A percentile compares a stretch with the other conserved stretches of the same genome.
These are phyloP conservation scores for Cordyceps militaris DNA, from an alignment of 2,329 filamentous ascomycete genomes.

Conservation along the genomic window DNA sequence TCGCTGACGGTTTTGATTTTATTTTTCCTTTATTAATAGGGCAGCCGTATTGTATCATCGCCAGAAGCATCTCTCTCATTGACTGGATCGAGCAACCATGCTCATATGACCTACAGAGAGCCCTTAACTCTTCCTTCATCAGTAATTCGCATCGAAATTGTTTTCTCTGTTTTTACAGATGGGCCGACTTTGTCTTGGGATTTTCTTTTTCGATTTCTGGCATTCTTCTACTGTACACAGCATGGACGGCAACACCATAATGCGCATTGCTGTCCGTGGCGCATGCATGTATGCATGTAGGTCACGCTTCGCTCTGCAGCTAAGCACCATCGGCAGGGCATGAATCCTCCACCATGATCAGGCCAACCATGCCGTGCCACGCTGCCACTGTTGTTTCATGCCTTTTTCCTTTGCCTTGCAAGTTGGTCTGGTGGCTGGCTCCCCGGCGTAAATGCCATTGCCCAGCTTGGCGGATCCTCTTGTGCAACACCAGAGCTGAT, in stretches of 20 bases:
- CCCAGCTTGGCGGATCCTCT: background rate
- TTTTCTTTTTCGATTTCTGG: background rate
- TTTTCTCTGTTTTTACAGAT: too few species aligned
- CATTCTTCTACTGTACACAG: background rate
- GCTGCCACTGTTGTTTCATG: background rate
- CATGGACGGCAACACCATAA: background rate
- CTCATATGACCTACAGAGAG: too few species aligned
- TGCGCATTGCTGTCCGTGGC: background rate
- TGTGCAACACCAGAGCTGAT: background rate
- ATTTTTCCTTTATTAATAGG: too few species aligned
- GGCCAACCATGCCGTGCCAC: slow-evolving; percentile 10
- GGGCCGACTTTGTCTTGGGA: background rate
- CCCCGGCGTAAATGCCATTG: background rate
- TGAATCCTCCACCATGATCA: background rate
- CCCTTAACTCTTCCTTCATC: too few species aligned
- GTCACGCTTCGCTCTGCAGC: slow-evolving; percentile 8
- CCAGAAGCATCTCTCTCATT: too few species aligned
- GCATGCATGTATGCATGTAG: slow-evolving; percentile 8
- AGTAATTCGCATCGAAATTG: too few species aligned
- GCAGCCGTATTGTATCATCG: too few species aligned
- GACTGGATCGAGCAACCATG: too few species aligned
- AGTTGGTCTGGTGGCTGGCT: background rate
- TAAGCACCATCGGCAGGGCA: background rate
- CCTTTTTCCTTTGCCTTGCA: background rate
- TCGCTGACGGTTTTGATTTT: background rate